Conservation (phyloP, 306 rosid genomes). For the Parietaria judaica region DNA sequence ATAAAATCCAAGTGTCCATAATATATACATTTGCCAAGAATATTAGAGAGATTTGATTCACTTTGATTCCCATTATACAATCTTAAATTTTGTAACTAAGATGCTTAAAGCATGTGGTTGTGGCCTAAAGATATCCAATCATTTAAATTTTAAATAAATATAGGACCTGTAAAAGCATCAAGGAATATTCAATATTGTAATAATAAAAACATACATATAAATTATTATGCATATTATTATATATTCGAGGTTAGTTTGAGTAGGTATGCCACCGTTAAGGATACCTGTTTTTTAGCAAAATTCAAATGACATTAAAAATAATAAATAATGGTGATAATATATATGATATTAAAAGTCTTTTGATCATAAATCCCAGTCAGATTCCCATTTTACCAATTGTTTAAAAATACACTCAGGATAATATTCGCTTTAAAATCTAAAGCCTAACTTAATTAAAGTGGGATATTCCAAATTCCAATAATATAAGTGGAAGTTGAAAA, state of each 20-base stretch:
- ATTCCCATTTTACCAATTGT: constrained; percentile 30
- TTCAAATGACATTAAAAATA: background rate
- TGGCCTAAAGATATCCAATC: constrained; percentile 16
- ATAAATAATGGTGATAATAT: no score
- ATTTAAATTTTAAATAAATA: constrained; percentile 4
- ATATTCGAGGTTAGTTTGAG: constrained; percentile 18
- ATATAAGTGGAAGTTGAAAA: constrained; percentile 6
- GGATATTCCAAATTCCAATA: constrained; percentile 26
- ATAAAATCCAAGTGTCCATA: constrained; percentile 13
- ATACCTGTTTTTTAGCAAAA: constrained; percentile 32
- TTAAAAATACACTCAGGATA: constrained; percentile 8
- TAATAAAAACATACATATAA: background rate
- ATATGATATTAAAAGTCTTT: constrained; percentile 1
- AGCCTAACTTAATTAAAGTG: constrained; percentile 36
- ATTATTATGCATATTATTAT: background rate
- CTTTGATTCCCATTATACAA: constrained; percentile 24
- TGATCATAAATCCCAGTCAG: constrained; percentile 31
- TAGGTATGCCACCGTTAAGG: constrained; percentile 56
- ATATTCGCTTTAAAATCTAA: constrained; percentile 19
- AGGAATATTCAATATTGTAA: constrained; percentile 10
- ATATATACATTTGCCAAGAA: background rate
- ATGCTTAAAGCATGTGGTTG: constrained; percentile 45
- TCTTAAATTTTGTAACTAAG: constrained; percentile 21
- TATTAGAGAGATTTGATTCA: background rate
- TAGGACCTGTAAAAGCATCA: constrained; percentile 21